Evolutionary conservation across 129 eudicot genomes (phyloP), one percentile per base, ranked within the genome.

Genomic region (Flaveria robusta): DNA sequence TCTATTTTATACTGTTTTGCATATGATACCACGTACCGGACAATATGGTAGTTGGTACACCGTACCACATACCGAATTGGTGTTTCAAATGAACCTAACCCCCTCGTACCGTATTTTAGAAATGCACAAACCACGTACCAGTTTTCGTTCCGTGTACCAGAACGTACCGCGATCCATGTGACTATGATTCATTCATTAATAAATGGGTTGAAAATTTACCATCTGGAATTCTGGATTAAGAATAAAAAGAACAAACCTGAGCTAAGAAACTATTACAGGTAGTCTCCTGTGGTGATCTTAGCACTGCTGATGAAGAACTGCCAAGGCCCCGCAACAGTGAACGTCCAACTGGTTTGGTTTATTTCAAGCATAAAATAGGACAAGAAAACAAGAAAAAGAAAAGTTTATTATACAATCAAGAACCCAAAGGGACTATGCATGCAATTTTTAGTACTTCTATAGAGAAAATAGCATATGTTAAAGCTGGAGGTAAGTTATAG

Each of bases 331-430:
- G 72, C 76, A 81, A 68, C 66, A 81, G 9, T 37, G 77, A 81
- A 68, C 76, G 84, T 0, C 76, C 84, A 60, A 47, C 84, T 81
- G 74, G 55, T 74, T 45, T 58, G 49, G 52, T 81, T 81, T 60
- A 27, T 43, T 78, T 68, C 81, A 58, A 37, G 76, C 64, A 59
- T 59, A 43, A 54, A 70, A 58, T 26, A 68, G 50, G 62, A n/a
- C 62, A 78, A 19, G 20, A 46, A 13, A 54, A 42, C 69, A 16
- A 42, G 70, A 45, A 45, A 12, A 69, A 2, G 59, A 6, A 67
- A 20, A 52, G 0, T 22, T 51, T 29, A 47, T 29, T 12, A 47
- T 26, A 39, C 23, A 55, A 73, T 72, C 54, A 55, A 27, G 20
- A 63, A 63, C 4, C n/a, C n/a, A 65, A 51, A 39, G 20, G 52